Evolutionary conservation across 306 rosid species (phyloP), one percentile per base, ranked within the genome.

Genomic region (Betula pendula): DNA sequence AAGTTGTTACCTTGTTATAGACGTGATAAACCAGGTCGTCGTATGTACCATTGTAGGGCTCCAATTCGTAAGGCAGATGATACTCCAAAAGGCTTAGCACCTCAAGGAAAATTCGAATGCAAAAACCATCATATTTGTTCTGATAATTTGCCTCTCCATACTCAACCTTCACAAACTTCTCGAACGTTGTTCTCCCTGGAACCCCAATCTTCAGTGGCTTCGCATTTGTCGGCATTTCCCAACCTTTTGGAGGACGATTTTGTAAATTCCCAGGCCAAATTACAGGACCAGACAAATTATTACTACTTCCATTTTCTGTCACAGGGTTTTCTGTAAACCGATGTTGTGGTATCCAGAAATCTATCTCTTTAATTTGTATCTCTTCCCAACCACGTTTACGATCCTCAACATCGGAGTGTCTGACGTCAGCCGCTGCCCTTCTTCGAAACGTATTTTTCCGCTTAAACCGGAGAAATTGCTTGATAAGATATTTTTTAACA

Each of bases 241-340:
- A 92, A 1, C 96, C 97, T 68, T 81, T 84, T 11, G 97, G 93
- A 75, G 5, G 71, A n/a, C 62, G 15, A 38, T 38, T 1, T 0
- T 6, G 0, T 25, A 42, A 40, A 67, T 90, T 80, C 43, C 97
- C 96, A 0, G 97, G 97, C 97, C 97, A 92, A 79, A 76, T 72
- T 63, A 87, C 87, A 0, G 53, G n/a, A 62, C 84, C 86, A 48
- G 48, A 56, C 20, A 86, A 79, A 65, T 19, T 3, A 2, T 5
- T 20, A 8, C 27, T 38, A 49, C 59, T 35, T 67, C 45, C 71
- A 62, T 75, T 25, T 82, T 53, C 75, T 50, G 16, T 56, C 2
- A 48, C 38, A 19, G 80, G 70, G 73, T 16, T 81, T 5, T 33
- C 19, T 15, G 43, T 72, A 73, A 90, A 90, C 29, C 89, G 87